phyloP scores from a whole-genome alignment of 73 alveolate genomes.

The Paraurostyla sp. region DNA sequence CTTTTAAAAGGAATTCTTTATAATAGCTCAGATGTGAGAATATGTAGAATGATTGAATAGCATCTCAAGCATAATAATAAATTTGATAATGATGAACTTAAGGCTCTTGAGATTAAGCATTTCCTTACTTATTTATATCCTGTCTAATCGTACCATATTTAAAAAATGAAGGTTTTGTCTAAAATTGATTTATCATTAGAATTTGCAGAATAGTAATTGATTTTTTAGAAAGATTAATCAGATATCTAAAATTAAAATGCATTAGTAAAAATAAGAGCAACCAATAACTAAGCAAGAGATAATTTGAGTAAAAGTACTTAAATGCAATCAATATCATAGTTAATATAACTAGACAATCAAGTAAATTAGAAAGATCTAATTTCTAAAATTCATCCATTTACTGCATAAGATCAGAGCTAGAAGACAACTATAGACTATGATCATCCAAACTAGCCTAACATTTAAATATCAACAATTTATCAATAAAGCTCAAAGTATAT shows the following conservation, averaged over 20 bases:
- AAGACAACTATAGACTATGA: no score
- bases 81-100: background rate
- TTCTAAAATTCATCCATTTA: no score
- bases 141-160: background rate
- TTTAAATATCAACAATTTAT: background rate
- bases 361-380: no score
- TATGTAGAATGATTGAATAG: constrained; percentile 1
- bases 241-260: background rate
- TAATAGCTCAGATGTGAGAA: background rate
- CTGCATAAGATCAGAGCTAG: no score
- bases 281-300: background rate
- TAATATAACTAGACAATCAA: no score
- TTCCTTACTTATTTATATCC: background rate
- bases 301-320: constrained; percentile 1
- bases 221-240: no score
- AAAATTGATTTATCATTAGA: no score
- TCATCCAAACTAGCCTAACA: no score
- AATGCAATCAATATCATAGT: background rate
- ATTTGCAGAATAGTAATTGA: no score
- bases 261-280: no score
- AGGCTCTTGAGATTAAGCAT: background rate
- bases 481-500: no score
- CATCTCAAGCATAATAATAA: constrained; percentile 9
- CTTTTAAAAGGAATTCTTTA: background rate
- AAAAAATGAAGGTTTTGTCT: background rate